Base-by-base conservation (phyloP, 2,329 filamentous ascomycete genomes). In the Sordariomycetes sp. region DNA sequence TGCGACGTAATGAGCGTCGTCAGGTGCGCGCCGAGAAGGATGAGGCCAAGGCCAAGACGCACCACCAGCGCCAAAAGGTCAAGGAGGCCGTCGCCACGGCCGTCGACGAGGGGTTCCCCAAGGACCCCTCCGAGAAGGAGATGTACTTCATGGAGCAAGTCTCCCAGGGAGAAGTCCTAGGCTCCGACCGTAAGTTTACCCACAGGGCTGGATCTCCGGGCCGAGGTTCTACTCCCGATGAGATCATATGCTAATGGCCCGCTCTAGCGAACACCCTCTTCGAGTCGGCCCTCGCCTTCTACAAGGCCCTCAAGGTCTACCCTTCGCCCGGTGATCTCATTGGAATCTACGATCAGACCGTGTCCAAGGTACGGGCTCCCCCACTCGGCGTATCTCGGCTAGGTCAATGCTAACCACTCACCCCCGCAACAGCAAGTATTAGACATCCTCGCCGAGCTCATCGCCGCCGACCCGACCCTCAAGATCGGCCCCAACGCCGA, bases 251-350 rank as follows among this genome's bases (percentile, higher is more conserved):
- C 40, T 46, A 7, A 46, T n/a, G 16, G 14, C 14, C 28, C 28
- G 28, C 28, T 34, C n/a, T 28, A 57, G 55, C 55, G 32, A 57
- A 57, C 55, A 53, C 48, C 32, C 46, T 52, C 20, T 74, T 96
- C 60, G 92, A 97, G 64, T 90, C 94, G 56, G 93, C 94, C 54
- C 78, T 97, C 61, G 90, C 89, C 73, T 99, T 99, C 77, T 99
- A 97, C 83, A 95, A 92, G 81, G 94, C 92, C 52, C 83, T 99
- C 65, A 99, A 99, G 82, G 94, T 97, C 66, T 99, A 99, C 76
- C 94, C 94, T 57, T 88, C 90, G 67, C 94, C 93, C 14, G 83
- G 87, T 66, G 94, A 97, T 69, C 79, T 99, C 67, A 97, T 99
- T 72, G 83, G 83, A 68, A 96, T 99, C 73, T 99, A 99, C 75